Evolutionary conservation across 2,329 filamentous ascomycete genomes (phyloP).

Genomic region (Hortaea werneckii): DNA sequence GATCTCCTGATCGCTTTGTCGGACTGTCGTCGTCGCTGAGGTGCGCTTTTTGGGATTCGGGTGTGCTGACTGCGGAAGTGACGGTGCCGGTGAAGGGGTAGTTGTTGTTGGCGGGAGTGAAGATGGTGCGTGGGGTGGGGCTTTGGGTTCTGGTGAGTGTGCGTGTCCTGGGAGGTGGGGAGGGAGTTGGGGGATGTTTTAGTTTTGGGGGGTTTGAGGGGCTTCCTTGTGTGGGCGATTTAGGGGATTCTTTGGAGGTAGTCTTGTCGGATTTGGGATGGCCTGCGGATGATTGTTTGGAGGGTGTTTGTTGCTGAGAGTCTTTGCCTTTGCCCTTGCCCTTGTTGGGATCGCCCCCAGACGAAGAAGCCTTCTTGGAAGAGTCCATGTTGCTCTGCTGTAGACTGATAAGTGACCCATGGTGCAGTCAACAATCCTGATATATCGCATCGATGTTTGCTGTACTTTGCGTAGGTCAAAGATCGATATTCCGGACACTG

Average conservation of each 20-base stretch:
- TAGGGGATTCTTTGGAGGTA: background rate
- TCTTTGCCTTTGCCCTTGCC: background rate
- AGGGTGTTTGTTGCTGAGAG: background rate
- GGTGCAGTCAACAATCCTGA: too few species aligned
- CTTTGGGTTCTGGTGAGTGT: background rate
- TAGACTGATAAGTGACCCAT: background rate
- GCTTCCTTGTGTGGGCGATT: background rate
- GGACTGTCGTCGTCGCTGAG: background rate
- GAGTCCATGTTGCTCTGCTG: background rate
- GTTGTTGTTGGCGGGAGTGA: background rate
- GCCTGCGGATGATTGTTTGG: background rate
- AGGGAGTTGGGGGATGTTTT: background rate
- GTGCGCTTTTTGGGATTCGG: background rate
- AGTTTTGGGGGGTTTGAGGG: background rate
- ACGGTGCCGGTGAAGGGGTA: background rate
- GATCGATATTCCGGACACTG: too few species aligned
- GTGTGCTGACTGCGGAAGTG: background rate
- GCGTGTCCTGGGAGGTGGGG: too few species aligned
- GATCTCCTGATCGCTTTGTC: background rate
- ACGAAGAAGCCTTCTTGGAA: background rate
- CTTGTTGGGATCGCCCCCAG: background rate
- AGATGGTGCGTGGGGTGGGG: background rate
- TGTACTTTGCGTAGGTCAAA: too few species aligned
- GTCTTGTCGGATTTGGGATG: background rate
- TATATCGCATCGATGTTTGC: too few species aligned